These are phyloP conservation scores for Suillus subaureus DNA, from an alignment of 768 basidiomycete species.

Conservation along the genomic window DNA sequence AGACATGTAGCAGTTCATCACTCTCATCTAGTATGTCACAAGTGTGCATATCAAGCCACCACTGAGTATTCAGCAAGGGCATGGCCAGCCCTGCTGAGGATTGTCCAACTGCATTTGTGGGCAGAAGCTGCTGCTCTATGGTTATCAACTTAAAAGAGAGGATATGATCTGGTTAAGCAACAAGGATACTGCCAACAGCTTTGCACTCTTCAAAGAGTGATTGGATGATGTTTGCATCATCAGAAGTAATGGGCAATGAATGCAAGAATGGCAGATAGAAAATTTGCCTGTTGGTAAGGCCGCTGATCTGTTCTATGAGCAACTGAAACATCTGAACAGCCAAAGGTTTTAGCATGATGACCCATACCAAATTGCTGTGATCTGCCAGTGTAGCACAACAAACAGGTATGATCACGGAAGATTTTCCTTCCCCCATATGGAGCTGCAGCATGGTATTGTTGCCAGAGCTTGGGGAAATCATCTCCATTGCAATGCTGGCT, in stretches of 20 bases:
- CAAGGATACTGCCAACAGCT: constrained; percentile 39
- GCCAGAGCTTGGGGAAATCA: constrained; percentile 30
- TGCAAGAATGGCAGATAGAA: constrained; percentile 37
- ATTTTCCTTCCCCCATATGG: constrained; percentile 60
- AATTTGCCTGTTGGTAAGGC: constrained; percentile 36
- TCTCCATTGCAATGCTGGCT: constrained; percentile 29
- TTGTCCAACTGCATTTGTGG: constrained; percentile 5
- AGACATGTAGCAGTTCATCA: constrained; percentile 41
- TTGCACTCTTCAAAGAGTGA: constrained; percentile 32
- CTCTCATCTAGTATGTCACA: constrained; percentile 36
- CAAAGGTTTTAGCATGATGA: constrained; percentile 36
- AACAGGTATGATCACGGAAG: constrained; percentile 41
- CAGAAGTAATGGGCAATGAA: constrained; percentile 19
- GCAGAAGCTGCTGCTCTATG: constrained; percentile 26
- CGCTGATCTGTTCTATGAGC: constrained; percentile 32
- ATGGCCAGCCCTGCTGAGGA: constrained; percentile 11
- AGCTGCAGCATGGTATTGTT: constrained; percentile 46
- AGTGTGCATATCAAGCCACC: constrained; percentile 25
- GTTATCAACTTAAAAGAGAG: constrained; percentile 49
- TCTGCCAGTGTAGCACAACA: constrained; percentile 28
- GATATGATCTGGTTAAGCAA: constrained; percentile 53
- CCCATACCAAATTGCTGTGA: constrained; percentile 30
- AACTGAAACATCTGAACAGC: constrained; percentile 34
- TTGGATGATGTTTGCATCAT: constrained; percentile 19
- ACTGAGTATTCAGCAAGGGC: constrained; percentile 22